Evolutionary conservation across 2,329 filamentous ascomycete genomes (phyloP), one percentile per base, ranked within the genome.

Genomic region (Hymenoscyphus linearis): DNA sequence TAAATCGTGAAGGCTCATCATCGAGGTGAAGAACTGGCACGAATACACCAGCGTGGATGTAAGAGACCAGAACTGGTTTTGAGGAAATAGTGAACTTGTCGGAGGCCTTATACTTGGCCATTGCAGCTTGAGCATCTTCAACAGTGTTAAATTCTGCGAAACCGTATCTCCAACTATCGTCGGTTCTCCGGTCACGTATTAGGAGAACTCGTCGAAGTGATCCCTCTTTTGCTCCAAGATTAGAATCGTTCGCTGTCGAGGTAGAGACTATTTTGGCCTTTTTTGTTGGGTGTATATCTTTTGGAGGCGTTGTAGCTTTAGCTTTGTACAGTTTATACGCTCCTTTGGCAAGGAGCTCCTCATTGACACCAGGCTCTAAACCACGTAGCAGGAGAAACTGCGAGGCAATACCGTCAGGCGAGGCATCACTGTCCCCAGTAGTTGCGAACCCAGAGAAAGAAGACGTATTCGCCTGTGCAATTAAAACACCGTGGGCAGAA

Each of bases 1-100:
- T 88, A 71, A 86, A 86, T 53, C 76, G 79, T 14, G 84, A 80
- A n/a, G 79, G 82, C 18, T 82, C 81, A 0, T 82, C 77, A 4
- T 79, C 79, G 7, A 81, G 79, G 57, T 86, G 82, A 55, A 88
- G 79, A 52, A 89, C 87, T 0, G 89, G 90, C 13, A 93, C 84
- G 69, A 96, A 95, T 2, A 95, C 90, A 4, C 90, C 90, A n/a
- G 89, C 85, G 66, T 95, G 90, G 44, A 93, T 92, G 67, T 89
- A 91, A 52, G 84, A 88, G 26, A 91, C 80, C 12, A 83, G 80
- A 16, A 91, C 88, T 0, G 86, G 83, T 66, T 85, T 87, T 2
- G 87, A 90, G 0, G 86, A 87, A 64, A 95, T 90, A 2, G 87
- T 91, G 69, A 93, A 93, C 56, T 86, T 88, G 12, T 90, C 84